Conservation (phyloP, 805 yeast species). For the Cyberlindnera japonica region DNA sequence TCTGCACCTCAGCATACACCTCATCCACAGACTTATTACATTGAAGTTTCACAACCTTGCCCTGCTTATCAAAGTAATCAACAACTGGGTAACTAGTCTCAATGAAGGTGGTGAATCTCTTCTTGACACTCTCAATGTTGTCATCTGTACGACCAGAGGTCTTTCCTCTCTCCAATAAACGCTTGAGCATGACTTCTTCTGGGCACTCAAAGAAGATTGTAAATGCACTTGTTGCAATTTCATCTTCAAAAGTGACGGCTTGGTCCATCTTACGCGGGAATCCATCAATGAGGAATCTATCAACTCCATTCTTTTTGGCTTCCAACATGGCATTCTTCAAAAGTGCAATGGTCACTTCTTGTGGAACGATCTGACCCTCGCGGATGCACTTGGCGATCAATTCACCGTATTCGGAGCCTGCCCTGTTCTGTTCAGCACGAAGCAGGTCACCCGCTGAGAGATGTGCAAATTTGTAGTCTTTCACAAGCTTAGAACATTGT, state of each 20-base stretch:
- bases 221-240: constrained; percentile 65
- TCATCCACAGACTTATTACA: constrained; percentile 80
- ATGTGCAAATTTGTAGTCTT: constrained; percentile 79
- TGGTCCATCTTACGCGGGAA: constrained; percentile 99
- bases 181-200: constrained; percentile 74
- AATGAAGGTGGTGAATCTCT: constrained; percentile 80
- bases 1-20: constrained; percentile 67
- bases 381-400: constrained; percentile 78
- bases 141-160: constrained; percentile 95
- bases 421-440: constrained; percentile 85
- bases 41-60: constrained; percentile 69
- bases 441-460: constrained; percentile 94
- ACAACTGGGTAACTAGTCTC: constrained; percentile 95
- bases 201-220: constrained; percentile 80
- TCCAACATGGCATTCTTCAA: constrained; percentile 74
- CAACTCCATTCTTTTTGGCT: constrained; percentile 43
- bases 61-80: constrained; percentile 68
- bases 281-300: constrained; percentile 81
- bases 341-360: constrained; percentile 79
- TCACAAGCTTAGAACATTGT: constrained; percentile 83
- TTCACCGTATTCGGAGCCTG: constrained; percentile 80
- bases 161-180: constrained; percentile 87
- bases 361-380: constrained; percentile 92
- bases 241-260: constrained; percentile 86
- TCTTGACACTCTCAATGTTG: constrained; percentile 83